Base-by-base conservation (phyloP, 768 basidiomycete genomes). In the Lactarius deliciosus region DNA sequence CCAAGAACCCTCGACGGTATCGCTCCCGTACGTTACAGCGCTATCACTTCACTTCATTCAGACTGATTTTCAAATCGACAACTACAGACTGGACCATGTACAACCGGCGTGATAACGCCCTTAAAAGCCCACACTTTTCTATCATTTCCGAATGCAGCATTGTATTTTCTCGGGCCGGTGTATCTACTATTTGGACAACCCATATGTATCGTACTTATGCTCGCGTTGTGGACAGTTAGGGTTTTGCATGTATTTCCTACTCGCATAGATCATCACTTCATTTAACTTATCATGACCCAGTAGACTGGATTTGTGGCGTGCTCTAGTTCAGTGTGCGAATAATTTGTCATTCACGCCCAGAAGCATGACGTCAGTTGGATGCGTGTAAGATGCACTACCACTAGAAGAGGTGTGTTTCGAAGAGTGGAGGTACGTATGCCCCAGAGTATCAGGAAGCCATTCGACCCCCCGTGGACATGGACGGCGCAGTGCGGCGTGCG, bases 11-110 rank as follows among this genome's bases (percentile, higher is more conserved):
- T 74, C 76, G 63, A 78, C 73, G 5, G 77, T 85, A 41, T 83
- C 77, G 60, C 76, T 90, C 43, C 88, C 88, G 88, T 90, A 77
- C 74, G 87, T 77, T 65, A n/a, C 53, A 9, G 20, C 9, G 7
- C 22, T 36, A 25, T 28, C 50, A 8, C 13, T 4, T 32, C 20
- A 28, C 54, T 30, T 53, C 5, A 15, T 6, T 20, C 25, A 18
- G 41, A 25, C 40, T 60, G 28, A 60, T 25, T 40, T 28, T 22
- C 30, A 32, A 16, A 18, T 22, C 13, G 15, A 22, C 41, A 25
- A 64, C 18, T 20, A 22, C 53, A 68, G 66, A 40, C 45, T 68
- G 18, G 66, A 68, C 28, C 62, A 68, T 53, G 40, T 68, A 45
- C 62, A 68, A 25, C 54, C 30, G 41, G 63, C n/a, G 28, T 50